Base-by-base conservation (phyloP, 768 basidiomycete genomes). In the Nidularia sp. region DNA sequence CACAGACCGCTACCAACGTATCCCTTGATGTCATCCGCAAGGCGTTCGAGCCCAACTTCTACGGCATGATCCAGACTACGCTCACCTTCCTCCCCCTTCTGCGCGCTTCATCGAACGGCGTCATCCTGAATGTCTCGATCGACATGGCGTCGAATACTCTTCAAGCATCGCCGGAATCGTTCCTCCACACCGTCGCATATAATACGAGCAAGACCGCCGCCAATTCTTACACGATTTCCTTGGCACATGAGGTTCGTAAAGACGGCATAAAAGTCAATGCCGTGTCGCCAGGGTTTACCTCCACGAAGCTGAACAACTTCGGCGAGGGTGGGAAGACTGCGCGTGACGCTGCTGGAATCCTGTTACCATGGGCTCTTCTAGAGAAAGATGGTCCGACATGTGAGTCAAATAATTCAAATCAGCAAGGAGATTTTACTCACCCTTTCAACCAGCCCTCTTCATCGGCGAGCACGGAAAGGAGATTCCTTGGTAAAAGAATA, bases 201-300 rank as follows among this genome's bases (percentile, higher is more conserved):
- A 87, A 87, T 57, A 82, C 85, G 1, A 84, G 81, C 54, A 88
- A 88, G 68, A 85, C 81, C 0, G 88, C 87, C 6, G 81, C 80
- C 0, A 81, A 84, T 45, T 77, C 78, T 42, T 79, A 88, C 47
- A 70, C 76, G 0, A 82, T 80, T 52, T 79, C 78, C 1, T 69
- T 88, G n/a, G 83, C 86, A 1, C 75, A 80, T 12, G 85, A 87
- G 63, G 75, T 87, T 69, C 75, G 73, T 2, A 57, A 64, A 15
- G 69, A 74, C 51, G 64, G 64, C 18, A 83, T 88, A 56, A 78
- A 79, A 53, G 80, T 85, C 43, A 88, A 88, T 60, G 70, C 75
- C 1, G 67, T 86, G 3, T 83, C 82, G 0, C 86, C 86, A 12
- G 86, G 86, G 0, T 85, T 67, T 53, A 77, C 72, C 1, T 65